A percentile compares a stretch with the other conserved stretches of the same genome.
These are phyloP conservation scores for Fusarium sp. DNA, from an alignment of 2,329 filamentous ascomycete genomes.

Conservation along the genomic window DNA sequence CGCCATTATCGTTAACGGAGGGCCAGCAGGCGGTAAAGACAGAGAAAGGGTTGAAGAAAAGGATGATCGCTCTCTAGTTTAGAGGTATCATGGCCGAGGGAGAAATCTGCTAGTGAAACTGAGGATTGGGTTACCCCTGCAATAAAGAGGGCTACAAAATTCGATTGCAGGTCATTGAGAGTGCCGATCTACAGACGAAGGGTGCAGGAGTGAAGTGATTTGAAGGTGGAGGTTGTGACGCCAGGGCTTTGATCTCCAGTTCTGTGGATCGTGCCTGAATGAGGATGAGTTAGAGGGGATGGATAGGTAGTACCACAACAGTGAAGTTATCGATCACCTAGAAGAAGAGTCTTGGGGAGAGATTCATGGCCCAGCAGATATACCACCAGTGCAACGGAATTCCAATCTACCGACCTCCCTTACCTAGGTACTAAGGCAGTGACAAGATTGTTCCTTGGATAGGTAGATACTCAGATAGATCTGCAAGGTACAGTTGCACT, in stretches of 20 bases:
- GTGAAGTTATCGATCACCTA: not conserved
- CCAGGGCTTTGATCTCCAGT: slow-evolving; percentile 28
- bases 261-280: slow-evolving; percentile 22
- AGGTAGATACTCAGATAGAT: not conserved
- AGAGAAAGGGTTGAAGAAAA: not conserved
- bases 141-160: not conserved
- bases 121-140: not conserved
- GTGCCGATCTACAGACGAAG: slow-evolving; percentile 3
- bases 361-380: not conserved
- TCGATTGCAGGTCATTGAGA: not conserved
- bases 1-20: slow-evolving; percentile 64
- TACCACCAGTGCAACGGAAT: not conserved
- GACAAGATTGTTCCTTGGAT: not conserved
- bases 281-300: not conserved
- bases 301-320: not conserved
- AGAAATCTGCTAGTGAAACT: not conserved
- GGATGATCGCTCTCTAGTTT: not conserved
- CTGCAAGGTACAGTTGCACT: slow-evolving; percentile 18
- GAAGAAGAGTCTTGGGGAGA: not conserved
- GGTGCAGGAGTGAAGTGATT: slow-evolving; percentile 15
- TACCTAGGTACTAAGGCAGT: not conserved
- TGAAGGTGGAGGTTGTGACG: slow-evolving; percentile 34
- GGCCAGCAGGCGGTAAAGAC: not conserved
- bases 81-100: not conserved
- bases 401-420: not conserved